Evolutionary conservation across 768 basidiomycete species (phyloP), one percentile per base, ranked within the genome.

Genomic region (Leccinum ochraceum): DNA sequence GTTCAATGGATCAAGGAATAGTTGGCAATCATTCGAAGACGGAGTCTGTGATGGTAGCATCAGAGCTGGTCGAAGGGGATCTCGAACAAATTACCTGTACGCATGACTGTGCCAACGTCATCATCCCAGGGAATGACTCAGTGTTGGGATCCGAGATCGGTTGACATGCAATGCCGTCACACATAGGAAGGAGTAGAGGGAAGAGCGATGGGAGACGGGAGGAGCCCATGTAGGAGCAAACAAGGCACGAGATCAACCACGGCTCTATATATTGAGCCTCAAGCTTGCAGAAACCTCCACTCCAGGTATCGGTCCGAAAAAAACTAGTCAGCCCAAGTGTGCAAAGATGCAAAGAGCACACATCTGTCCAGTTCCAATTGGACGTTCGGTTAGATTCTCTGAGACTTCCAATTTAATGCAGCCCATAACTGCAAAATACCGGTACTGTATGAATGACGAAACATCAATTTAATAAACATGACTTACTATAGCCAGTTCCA

Each of bases 231-330:
- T n/a, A 9, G 48, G 42, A 22, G 13, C 30, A 55, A 6, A 17
- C 24, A 42, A 26, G 1, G 9, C 3, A 3, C 24, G 13, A 42
- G 34, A 10, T 48, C 32, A 22, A 50, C 42, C 36, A 37, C 14
- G 30, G 24, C 10, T 17, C 56, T 67, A 66, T 58, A 64, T 52
- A 13, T 36, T n/a, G 34, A 9, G 17, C 16, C 6, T 14, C 36
- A 37, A 37, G 14, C 36, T 0, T 44, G 17, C 42, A 10, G 8
- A 44, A n/a, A n/a, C 42, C 42, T n/a, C 42, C 9, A 44, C 4
- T n/a, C n/a, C 42, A 44, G 42, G 39, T 17, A 36, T 34, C 37
- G 32, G n/a, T 3, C 5, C 4, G 36, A 4, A 37, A 14, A 48
- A 44, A n/a, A 60, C 8, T n/a, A 6, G 16, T 30, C 26, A 17